Evolutionary conservation across 1,284 basidiomycete genomes (phyloP).

Genomic region (Mycena sp.): DNA sequence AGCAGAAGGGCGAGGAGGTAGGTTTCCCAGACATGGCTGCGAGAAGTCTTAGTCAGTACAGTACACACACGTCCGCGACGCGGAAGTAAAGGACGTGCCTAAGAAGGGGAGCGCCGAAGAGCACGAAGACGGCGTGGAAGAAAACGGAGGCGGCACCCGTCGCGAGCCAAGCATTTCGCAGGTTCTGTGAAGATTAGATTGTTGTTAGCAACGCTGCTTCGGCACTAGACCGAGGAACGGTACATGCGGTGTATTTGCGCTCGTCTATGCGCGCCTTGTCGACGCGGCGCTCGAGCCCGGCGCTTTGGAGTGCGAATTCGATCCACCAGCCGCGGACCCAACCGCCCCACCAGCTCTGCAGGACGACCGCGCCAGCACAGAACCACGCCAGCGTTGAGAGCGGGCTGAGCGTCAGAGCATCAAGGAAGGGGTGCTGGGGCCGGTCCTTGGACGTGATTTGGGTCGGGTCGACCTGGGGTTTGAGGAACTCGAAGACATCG

Average conservation of each 20-base stretch:
- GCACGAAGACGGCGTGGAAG: constrained; percentile 62
- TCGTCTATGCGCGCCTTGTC: constrained; percentile 55
- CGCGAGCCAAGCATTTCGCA: constrained; percentile 62
- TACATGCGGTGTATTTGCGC: constrained; percentile 52
- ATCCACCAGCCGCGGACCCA: constrained; percentile 70
- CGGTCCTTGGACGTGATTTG: constrained; percentile 62
- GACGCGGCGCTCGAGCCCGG: constrained; percentile 53
- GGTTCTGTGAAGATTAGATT: constrained; percentile 47
- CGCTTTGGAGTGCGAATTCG: constrained; percentile 45
- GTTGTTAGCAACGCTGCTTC: constrained; percentile 2
- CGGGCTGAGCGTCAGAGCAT: constrained; percentile 74
- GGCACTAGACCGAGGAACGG: not conserved
- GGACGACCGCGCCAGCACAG: constrained; percentile 63
- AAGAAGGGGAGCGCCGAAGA: constrained; percentile 83
- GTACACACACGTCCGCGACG: constrained; percentile 24
- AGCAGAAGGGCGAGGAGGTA: constrained; percentile 77
- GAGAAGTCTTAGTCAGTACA: constrained; percentile 10
- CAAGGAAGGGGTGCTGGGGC: constrained; percentile 74
- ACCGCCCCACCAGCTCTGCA: constrained; percentile 82
- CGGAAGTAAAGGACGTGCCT: constrained; percentile 53
- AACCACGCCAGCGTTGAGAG: constrained; percentile 70
- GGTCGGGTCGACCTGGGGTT: constrained; percentile 45
- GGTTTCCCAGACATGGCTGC: constrained; percentile 67
- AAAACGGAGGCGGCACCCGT: constrained; percentile 63
- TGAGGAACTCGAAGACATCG: constrained; percentile 53